Base-by-base conservation (phyloP, 2,329 filamentous ascomycete genomes). In the Furcasterigmium furcatum region DNA sequence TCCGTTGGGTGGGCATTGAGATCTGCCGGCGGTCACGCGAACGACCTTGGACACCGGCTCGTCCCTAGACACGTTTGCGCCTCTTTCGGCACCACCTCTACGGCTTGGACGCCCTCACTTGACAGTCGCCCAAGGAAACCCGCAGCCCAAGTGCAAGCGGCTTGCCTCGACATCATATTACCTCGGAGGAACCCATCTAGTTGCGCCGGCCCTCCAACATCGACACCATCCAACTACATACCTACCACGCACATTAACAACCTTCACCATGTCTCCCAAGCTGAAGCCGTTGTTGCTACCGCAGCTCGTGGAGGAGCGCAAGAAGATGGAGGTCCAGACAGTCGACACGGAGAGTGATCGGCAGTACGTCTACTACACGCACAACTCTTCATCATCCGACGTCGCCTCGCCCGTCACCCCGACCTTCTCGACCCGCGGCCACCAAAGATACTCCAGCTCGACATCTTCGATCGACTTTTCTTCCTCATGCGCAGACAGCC, bases 391-490 rank as follows among this genome's bases (percentile, higher is more conserved):
- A 16, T 74, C 74, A 10, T 89, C 87, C 18, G 86, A 87, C 54
- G 72, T 84, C 53, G 79, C 82, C 12, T 85, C 86, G 18, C 87
- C 87, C 43, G 70, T 84, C 30, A 88, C 85, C 35, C 85, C 87
- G 19, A 87, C 83, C 16, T 88, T 87, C 58, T 85, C 77, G 4
- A 65, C 83, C 41, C 78, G 78, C 48, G 79, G 80, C 27, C 83
- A 87, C 63, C 68, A 79, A 41, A 78, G 83, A 55, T 81, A 80
- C 55, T 79, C 84, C 20, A 92, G 88, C 67, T 94, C 90, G 0
- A 77, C 79, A 22, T 95, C 91, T 2, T 95, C 91, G 5, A 72
- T 89, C 46, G 85, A 87, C 46, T 74, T 88, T 9, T 84, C 74
- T 45, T 85, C 75, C 48, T 84, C 76, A 47, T 42, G 40, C 40